These are phyloP conservation scores for Sclerotinia subarctica DNA, from an alignment of 2,329 filamentous ascomycete species.

Conservation along the genomic window DNA sequence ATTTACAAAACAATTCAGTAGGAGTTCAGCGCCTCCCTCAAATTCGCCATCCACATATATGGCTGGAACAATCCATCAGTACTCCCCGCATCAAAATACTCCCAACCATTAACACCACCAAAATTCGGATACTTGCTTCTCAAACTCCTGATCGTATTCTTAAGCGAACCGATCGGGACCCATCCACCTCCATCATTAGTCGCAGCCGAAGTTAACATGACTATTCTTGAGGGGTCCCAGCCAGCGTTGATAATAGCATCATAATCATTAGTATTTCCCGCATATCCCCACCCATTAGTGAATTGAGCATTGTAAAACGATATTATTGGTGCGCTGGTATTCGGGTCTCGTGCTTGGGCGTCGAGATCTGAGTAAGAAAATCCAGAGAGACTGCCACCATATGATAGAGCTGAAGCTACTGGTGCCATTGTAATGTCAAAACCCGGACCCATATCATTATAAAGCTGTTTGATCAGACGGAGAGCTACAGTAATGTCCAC, in stretches of 20 bases:
- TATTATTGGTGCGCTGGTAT: conserved; percentile 11
- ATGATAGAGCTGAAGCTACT: conserved; percentile 60
- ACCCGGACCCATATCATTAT: conserved; percentile 63
- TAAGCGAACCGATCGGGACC: conserved; percentile 6
- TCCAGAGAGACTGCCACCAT: conserved; percentile 47
- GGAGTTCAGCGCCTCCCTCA: conserved; percentile 16
- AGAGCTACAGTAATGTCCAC: conserved; percentile 70
- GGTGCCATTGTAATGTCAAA: conserved; percentile 62
- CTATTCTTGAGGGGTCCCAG: conserved; percentile 22
- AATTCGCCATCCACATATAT: conserved; percentile 22
- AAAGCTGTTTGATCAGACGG: conserved; percentile 75
- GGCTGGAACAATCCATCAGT: conserved; percentile 49
- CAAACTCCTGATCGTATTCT: conserved; percentile 40
- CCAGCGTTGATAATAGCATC: conserved; percentile 19
- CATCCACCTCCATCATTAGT: conserved; percentile 22
- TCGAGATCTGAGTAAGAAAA: conserved; percentile 84
- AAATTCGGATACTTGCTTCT: conserved; percentile 22
- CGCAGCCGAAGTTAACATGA: conserved; percentile 18
- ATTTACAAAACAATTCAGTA: not conserved
- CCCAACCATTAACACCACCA: conserved; percentile 44
- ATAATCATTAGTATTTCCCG: conserved; percentile 17
- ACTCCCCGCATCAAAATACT: conserved; percentile 54
- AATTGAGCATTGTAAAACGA: conserved; percentile 25
- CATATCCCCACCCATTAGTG: conserved; percentile 21
- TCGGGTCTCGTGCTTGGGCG: conserved; percentile 12